phyloP scores from a whole-genome alignment of 108 stramenopile species.

The Nitzschia sp. region DNA sequence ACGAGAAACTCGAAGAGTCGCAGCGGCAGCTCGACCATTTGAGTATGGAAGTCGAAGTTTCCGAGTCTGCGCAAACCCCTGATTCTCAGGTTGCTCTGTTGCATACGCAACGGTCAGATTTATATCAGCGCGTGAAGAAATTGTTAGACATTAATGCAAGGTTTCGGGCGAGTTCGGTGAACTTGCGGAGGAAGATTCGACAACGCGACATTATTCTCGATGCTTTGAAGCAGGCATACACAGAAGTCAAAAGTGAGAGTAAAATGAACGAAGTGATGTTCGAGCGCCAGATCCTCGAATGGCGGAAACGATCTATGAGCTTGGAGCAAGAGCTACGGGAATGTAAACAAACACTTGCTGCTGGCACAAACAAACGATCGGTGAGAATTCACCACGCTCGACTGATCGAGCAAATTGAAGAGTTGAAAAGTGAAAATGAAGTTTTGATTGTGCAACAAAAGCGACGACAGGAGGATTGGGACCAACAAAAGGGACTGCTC shows the following conservation, averaged over 20 bases:
- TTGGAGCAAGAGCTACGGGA: neutral
- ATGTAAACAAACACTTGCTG: neutral
- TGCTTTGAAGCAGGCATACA: conserved; percentile 3
- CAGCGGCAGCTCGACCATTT: neutral
- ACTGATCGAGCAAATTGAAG: neutral
- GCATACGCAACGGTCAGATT: neutral
- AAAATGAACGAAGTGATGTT: neutral
- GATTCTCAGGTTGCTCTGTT: neutral
- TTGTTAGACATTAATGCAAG: neutral
- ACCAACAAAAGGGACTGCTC: conserved; percentile 1
- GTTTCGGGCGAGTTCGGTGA: neutral
- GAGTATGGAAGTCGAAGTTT: neutral
- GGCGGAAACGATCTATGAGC: neutral
- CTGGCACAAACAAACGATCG: too few species aligned
- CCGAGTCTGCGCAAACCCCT: neutral
- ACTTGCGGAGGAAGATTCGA: neutral
- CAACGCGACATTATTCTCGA: neutral
- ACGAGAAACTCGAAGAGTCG: neutral
- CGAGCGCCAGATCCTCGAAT: neutral
- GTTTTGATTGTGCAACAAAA: neutral
- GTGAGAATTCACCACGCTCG: neutral
- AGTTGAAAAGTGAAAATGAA: neutral
- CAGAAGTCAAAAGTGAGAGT: neutral
- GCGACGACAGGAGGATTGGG: neutral
- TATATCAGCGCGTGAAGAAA: neutral